These are phyloP conservation scores for Aegilops sharonensis DNA, from an alignment of 176 grass and related monocot genomes.

Conservation along the genomic window DNA sequence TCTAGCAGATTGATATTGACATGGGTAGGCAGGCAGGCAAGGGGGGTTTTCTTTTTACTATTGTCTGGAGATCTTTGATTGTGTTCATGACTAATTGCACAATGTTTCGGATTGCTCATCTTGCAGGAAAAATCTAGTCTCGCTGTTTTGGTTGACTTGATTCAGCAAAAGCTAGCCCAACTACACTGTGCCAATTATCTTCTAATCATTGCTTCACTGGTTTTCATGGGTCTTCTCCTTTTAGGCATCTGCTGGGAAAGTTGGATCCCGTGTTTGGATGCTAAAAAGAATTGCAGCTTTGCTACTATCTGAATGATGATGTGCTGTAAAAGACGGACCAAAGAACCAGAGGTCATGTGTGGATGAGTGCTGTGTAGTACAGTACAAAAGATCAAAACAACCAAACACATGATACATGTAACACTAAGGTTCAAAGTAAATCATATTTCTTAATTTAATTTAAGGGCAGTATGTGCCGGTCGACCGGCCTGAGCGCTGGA, in stretches of 20 bases:
- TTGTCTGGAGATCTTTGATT: not conserved
- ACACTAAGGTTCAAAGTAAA: too few relatives aligned
- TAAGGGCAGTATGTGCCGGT: too few relatives aligned
- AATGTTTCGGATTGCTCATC: not conserved
- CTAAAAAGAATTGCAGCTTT: slow-evolving; percentile 26
- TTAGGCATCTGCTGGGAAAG: slow-evolving; percentile 14
- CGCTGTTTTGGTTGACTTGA: slow-evolving; percentile 15
- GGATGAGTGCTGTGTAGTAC: slow-evolving; percentile 34
- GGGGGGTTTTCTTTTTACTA: not conserved
- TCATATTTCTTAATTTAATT: too few relatives aligned
- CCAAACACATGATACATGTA: not conserved
- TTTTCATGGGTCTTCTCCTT: slow-evolving; percentile 31
- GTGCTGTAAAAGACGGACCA: slow-evolving; percentile 34
- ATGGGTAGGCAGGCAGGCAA: not conserved
- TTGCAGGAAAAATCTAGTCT: slow-evolving; percentile 3
- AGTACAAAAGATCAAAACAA: not conserved
- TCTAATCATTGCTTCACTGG: slow-evolving; percentile 35
- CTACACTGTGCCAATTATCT: slow-evolving; percentile 12
- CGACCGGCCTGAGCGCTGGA: too few relatives aligned
- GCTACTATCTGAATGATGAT: slow-evolving; percentile 31
- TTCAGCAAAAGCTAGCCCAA: slow-evolving; percentile 10
- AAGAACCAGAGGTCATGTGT: not conserved
- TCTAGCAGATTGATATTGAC: slow-evolving; percentile 24
- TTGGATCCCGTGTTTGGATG: slow-evolving; percentile 31
- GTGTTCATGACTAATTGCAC: not conserved